Evolutionary conservation across 1,284 basidiomycete species (phyloP).

Genomic region (Ceratobasidium sp.): DNA sequence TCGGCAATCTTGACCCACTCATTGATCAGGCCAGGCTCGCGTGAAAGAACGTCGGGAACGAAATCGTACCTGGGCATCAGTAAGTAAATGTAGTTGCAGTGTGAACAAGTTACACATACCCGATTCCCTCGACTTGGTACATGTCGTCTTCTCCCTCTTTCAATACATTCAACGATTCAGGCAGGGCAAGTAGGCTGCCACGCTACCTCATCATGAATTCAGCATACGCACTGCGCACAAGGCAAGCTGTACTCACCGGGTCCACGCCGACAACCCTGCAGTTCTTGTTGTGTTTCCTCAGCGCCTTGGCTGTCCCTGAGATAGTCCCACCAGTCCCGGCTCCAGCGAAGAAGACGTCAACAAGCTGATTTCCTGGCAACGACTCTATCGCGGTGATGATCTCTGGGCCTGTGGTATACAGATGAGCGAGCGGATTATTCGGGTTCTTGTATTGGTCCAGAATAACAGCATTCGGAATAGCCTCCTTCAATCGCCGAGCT

Average conservation of each 20-base stretch:
- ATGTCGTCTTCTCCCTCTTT: conserved; percentile 60
- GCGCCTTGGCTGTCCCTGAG: conserved; percentile 81
- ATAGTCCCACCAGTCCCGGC: conserved; percentile 96
- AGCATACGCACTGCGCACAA: conserved; percentile 10
- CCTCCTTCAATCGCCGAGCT: conserved; percentile 75
- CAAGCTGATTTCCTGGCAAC: conserved; percentile 69
- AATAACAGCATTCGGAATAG: conserved; percentile 87
- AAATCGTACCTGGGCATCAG: conserved; percentile 72
- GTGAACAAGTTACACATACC: conserved; percentile 53
- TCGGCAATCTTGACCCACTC: conserved; percentile 89
- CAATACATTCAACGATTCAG: conserved; percentile 63
- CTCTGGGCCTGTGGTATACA: conserved; percentile 85
- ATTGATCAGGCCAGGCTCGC: conserved; percentile 62
- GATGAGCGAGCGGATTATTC: conserved; percentile 89
- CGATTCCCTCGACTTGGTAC: conserved; percentile 93
- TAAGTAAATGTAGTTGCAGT: background rate
- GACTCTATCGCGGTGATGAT: conserved; percentile 77
- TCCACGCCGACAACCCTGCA: conserved; percentile 87
- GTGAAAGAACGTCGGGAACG: conserved; percentile 78
- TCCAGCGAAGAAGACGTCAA: conserved; percentile 85
- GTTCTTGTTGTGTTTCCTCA: conserved; percentile 80
- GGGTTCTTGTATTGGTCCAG: conserved; percentile 82
- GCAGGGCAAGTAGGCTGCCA: conserved; percentile 86
- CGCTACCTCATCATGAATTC: conserved; percentile 54
- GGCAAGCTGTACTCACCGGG: conserved; percentile 61